A percentile compares a stretch with the other conserved stretches of the same genome.
These are phyloP conservation scores for Plasmodium falciparum DNA, from an alignment of 169 alveolate genomes.

Conservation along the genomic window DNA sequence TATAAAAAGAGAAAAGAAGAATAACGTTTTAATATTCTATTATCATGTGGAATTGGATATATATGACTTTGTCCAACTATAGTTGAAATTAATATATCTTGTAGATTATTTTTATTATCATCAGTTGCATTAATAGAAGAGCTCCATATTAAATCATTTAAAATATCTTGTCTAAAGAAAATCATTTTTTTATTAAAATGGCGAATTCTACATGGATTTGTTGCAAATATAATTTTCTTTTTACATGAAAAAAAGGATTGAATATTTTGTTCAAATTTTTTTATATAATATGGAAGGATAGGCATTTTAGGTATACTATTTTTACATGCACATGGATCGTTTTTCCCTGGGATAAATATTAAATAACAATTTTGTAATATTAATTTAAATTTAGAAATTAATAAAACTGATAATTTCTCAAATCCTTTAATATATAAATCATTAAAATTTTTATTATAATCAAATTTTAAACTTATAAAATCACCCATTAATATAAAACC, in stretches of 20 bases:
- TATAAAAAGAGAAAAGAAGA: slow-evolving; percentile 81
- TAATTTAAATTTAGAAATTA: slow-evolving; percentile 50
- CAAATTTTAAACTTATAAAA: slow-evolving; percentile 74
- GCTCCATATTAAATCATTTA: slow-evolving; percentile 79
- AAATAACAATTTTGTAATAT: slow-evolving; percentile 77
- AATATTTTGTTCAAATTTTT: slow-evolving; percentile 75
- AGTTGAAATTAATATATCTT: slow-evolving; percentile 48
- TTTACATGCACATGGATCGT: slow-evolving; percentile 83
- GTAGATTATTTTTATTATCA: slow-evolving; percentile 21
- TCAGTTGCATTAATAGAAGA: slow-evolving; percentile 78
- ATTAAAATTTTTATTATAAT: slow-evolving; percentile 44
- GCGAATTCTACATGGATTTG: slow-evolving; percentile 86
- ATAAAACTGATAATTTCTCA: slow-evolving; percentile 55
- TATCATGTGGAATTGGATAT: slow-evolving; percentile 84
- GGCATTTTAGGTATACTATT: slow-evolving; percentile 83
- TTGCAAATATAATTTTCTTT: slow-evolving; percentile 64
- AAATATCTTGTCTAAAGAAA: slow-evolving; percentile 80
- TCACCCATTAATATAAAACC: slow-evolving; percentile 86
- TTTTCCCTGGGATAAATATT: slow-evolving; percentile 83
- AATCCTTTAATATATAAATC: slow-evolving; percentile 68
- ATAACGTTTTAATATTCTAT: slow-evolving; percentile 74
- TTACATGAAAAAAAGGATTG: slow-evolving; percentile 53
- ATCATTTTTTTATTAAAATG: slow-evolving; percentile 81
- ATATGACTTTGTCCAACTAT: slow-evolving; percentile 84
- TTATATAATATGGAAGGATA: slow-evolving; percentile 75